Conservation (phyloP, 345 rosid genomes). For the Triadica sebifera region DNA sequence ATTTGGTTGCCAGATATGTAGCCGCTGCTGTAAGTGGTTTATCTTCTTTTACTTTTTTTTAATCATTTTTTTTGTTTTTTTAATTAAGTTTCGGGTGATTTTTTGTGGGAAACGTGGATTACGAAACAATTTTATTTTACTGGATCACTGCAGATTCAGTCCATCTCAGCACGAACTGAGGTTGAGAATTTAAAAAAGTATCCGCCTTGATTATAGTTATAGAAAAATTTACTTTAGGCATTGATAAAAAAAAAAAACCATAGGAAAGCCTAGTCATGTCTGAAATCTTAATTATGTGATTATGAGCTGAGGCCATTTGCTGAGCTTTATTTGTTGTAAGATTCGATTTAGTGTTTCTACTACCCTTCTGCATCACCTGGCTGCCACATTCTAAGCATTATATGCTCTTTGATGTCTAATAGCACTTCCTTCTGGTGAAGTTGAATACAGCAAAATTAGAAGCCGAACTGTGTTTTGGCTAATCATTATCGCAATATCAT, state of each 20-base stretch:
- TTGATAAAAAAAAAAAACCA: background rate
- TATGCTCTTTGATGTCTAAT: background rate
- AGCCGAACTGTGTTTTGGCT: background rate
- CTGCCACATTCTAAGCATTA: too few relatives aligned
- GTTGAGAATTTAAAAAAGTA: background rate
- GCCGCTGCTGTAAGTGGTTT: conserved; percentile 36
- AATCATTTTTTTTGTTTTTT: background rate
- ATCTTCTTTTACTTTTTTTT: conserved; percentile 9
- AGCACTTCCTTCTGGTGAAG: background rate
- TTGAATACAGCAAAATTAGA: background rate
- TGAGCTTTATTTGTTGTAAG: background rate
- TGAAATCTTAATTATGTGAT: background rate
- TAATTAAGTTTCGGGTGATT: background rate
- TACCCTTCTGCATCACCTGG: too few relatives aligned
- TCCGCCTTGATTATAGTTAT: background rate
- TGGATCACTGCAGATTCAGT: background rate
- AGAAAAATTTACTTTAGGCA: background rate
- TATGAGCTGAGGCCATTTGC: background rate
- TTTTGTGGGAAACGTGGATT: background rate
- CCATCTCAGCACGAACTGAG: background rate
- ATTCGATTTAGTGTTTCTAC: too few relatives aligned
- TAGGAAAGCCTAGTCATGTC: background rate
- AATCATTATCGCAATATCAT: background rate
- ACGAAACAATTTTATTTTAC: background rate
- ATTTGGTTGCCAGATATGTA: conserved; percentile 21